Percentiles rank a stretch among this genome's conserved stretches.
phyloP scores from a whole-genome alignment of 805 yeast species.

The Ogataea siamensis region DNA sequence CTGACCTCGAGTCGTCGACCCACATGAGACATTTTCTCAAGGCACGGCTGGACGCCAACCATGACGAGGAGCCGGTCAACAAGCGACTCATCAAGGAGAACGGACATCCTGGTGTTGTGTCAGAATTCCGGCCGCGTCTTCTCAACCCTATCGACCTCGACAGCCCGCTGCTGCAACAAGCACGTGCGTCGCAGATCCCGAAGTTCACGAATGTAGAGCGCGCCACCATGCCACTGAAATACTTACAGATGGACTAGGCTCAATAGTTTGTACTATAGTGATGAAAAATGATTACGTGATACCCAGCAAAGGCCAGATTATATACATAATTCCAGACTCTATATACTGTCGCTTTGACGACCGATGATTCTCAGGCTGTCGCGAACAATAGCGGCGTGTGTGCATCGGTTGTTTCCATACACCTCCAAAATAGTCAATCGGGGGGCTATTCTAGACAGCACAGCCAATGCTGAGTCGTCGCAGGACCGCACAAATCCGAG shows the following conservation, averaged over 20 bases:
- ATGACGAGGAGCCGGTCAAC: conserved; percentile 30
- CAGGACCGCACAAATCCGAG: conserved; percentile 76
- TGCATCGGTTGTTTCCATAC: conserved; percentile 73
- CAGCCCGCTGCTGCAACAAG: conserved; percentile 14
- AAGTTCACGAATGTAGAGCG: conserved; percentile 63
- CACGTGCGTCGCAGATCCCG: conserved; percentile 45
- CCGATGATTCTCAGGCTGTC: conserved; percentile 66
- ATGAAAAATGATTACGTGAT: too few relatives aligned
- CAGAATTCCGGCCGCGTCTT: conserved; percentile 41
- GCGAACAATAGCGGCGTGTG: conserved; percentile 50
- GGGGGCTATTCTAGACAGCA: conserved; percentile 57
- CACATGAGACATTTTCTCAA: conserved; percentile 35
- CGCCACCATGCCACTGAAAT: conserved; percentile 48
- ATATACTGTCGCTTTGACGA: conserved; percentile 64
- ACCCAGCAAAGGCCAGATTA: background rate
- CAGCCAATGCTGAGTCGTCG: conserved; percentile 64
- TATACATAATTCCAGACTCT: conserved; percentile 7
- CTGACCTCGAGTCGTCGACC: conserved; percentile 33
- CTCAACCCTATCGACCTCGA: conserved; percentile 39
- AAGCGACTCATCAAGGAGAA: conserved; percentile 31
- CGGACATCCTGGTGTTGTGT: conserved; percentile 37
- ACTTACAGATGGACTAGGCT: conserved; percentile 26
- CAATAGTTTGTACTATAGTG: conserved; percentile 4
- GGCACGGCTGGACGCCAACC: conserved; percentile 29
- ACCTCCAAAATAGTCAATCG: conserved; percentile 69